Percentiles rank a stretch among this genome's conserved stretches.
Evolutionary conservation across 768 basidiomycete species (phyloP).

Genomic region (Strobilomyces confusus): DNA sequence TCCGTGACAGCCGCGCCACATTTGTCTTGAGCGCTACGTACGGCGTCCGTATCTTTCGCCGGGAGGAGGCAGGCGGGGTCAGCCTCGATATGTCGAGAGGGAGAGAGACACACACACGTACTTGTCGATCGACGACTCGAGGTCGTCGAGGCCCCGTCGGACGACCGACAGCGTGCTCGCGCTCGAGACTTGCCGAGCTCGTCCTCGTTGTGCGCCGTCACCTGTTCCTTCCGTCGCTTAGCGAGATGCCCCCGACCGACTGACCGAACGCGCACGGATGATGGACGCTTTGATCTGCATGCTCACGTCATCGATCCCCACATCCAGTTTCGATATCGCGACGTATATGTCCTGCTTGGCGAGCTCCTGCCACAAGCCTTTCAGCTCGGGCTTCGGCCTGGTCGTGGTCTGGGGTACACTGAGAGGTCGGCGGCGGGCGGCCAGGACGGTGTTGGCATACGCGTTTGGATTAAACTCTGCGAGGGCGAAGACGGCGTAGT

Average conservation of each 20-base stretch:
- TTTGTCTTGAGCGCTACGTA: constrained; percentile 69
- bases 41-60: constrained; percentile 88
- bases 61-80: too few species aligned
- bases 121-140: constrained; percentile 78
- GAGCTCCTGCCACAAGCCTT: constrained; percentile 37
- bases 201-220: constrained; percentile 80
- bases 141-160: constrained; percentile 63
- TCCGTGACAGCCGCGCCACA: constrained; percentile 68
- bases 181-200: constrained; percentile 75
- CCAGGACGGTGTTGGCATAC: constrained; percentile 87
- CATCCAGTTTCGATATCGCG: constrained; percentile 82
- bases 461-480: constrained; percentile 81
- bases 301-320: constrained; percentile 87
- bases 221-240: constrained; percentile 41
- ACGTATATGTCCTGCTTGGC: constrained; percentile 85
- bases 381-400: constrained; percentile 8
- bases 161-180: constrained; percentile 64
- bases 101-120: too few species aligned
- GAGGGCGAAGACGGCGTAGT: constrained; percentile 72
- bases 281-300: constrained; percentile 83
- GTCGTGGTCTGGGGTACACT: too few species aligned
- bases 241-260: too few species aligned
- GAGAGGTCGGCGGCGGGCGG: too few species aligned
- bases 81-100: too few species aligned
- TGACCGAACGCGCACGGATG: constrained; percentile 45